Conservation (phyloP, 768 basidiomycete species). For the Boletus insuetus region DNA sequence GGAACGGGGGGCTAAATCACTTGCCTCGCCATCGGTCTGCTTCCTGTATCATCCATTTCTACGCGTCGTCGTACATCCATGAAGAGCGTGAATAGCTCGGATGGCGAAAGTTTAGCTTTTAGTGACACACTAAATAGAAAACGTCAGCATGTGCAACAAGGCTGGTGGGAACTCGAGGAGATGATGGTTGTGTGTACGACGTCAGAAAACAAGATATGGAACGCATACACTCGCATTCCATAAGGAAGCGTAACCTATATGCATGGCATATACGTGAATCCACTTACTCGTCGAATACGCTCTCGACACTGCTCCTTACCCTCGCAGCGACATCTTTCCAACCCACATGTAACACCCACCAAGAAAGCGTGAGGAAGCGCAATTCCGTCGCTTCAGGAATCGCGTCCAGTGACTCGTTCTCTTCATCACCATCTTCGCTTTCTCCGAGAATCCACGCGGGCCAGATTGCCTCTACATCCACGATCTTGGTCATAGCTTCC, state of each 20-base stretch:
- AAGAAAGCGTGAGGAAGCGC: constrained; percentile 81
- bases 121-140: constrained; percentile 64
- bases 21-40: constrained; percentile 17
- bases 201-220: not conserved
- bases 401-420: constrained; percentile 29
- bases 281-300: constrained; percentile 79
- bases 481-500: constrained; percentile 25
- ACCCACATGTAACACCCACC: constrained; percentile 92
- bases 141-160: constrained; percentile 8
- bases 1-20: not conserved
- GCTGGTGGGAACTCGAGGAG: not conserved
- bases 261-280: not conserved
- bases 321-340: constrained; percentile 83
- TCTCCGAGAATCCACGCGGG: constrained; percentile 22
- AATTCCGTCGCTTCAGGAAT: constrained; percentile 69
- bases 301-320: constrained; percentile 72
- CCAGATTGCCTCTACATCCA: constrained; percentile 26
- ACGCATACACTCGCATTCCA: not conserved
- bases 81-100: constrained; percentile 68
- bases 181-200: not conserved
- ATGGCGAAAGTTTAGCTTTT: constrained; percentile 67
- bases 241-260: not conserved
- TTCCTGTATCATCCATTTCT: constrained; percentile 59
- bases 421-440: constrained; percentile 28
- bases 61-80: constrained; percentile 73